Evolutionary conservation across 768 basidiomycete species (phyloP).

Genomic region (Kondoa malvinella): DNA sequence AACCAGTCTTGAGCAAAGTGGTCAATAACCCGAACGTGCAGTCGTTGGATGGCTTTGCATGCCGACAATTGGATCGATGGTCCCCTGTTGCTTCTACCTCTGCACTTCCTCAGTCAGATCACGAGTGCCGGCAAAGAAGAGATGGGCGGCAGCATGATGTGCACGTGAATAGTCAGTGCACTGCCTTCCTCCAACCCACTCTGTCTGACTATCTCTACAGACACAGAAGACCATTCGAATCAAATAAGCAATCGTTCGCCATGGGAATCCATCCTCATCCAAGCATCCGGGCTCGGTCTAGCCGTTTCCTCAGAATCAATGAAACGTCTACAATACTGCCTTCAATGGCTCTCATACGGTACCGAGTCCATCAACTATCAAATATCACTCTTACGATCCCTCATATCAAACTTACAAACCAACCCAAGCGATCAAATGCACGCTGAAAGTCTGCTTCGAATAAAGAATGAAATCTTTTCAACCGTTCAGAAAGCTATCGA

Average conservation of each 20-base stretch:
- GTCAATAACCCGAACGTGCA: constrained; percentile 37
- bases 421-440: constrained; percentile 19
- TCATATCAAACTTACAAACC: constrained; percentile 18
- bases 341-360: constrained; percentile 84
- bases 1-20: constrained; percentile 61
- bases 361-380: constrained; percentile 74
- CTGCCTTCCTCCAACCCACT: too few relatives aligned
- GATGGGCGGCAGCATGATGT: not conserved
- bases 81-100: constrained; percentile 1
- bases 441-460: constrained; percentile 39
- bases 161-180: too few relatives aligned
- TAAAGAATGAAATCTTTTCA: constrained; percentile 66
- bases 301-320: constrained; percentile 83
- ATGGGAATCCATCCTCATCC: constrained; percentile 67
- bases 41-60: constrained; percentile 67
- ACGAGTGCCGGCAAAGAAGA: not conserved
- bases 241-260: constrained; percentile 40
- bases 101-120: not conserved
- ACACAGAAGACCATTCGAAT: not conserved
- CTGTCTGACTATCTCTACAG: not conserved
- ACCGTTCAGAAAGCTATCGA: constrained; percentile 80
- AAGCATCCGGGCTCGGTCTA: constrained; percentile 62
- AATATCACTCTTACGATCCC: constrained; percentile 57
- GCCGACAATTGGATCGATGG: constrained; percentile 57
- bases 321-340: constrained; percentile 63